Base-by-base conservation (phyloP, 2,329 filamentous ascomycete species). In the Grosmannia serpens region DNA sequence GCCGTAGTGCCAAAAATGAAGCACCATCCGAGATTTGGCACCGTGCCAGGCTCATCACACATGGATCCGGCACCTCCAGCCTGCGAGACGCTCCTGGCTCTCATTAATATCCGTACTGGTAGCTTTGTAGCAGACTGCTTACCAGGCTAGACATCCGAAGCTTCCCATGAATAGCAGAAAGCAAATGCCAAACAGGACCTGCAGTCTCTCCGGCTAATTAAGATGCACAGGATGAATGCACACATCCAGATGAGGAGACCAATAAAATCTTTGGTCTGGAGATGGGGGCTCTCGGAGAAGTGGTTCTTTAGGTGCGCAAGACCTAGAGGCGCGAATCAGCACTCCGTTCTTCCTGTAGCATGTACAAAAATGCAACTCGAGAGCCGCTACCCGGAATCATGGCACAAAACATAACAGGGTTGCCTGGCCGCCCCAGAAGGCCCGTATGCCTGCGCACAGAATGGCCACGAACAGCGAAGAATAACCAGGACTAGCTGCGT, bases 1-100 rank as follows among this genome's bases (percentile, higher is more conserved):
- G 71, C 70, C 5, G 71, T 74, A 41, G 75, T 69, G 13, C 72
- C 73, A 53, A 69, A 66, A 52, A 73, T 63, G 31, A 70, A 69
- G 27, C 67, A 66, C 71, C 71, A 74, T n/a, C 70, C 71, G 1
- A 73, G 38, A 7, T 59, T 59, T 56, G 58, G 60, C 0, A 63
- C 47, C 13, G 59, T 51, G 1, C 55, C 60, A 7, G 64, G 59
- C 27, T 62, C 35, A 9, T 41, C 68, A 62, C 60, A 68, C 56
- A 59, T 65, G 13, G 50, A 55, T 13, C 71, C 71, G 11, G 64
- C 65, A 11, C 69, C 69, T n/a, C 66, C 63, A 0, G 70, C 72
- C 1, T 58, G 57, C 3, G 53, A 55, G 1, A 57, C 54, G 20
- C 53, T 56, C 59, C 57, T 58, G 15, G 10, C 27, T n/a, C 65